A percentile compares a stretch with the other conserved stretches of the same genome.
phyloP scores from a whole-genome alignment of 495 filamentous ascomycete species.

The Hypoxylon fuscum region DNA sequence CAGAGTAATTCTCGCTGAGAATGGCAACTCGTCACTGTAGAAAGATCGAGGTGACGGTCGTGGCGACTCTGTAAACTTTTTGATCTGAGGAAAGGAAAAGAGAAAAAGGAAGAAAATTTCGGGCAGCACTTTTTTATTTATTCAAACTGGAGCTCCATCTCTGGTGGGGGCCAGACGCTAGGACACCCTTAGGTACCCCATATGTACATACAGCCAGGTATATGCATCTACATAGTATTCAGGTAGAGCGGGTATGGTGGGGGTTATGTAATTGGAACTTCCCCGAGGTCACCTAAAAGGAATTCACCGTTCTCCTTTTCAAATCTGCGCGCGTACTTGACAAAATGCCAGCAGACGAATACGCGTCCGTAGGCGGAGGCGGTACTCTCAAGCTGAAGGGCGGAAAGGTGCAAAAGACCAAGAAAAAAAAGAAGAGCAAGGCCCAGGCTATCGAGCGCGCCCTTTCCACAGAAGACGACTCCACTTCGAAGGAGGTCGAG shows the following conservation, averaged over 20 bases:
- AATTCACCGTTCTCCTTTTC: neutral
- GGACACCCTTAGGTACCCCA: neutral
- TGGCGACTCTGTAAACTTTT: slow-evolving; percentile 64
- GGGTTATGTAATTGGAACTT: neutral
- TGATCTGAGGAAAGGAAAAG: slow-evolving; percentile 58
- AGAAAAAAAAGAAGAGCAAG: slow-evolving; percentile 67
- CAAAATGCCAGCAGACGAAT: slow-evolving; percentile 72
- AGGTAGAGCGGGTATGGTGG: no score
- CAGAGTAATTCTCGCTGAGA: slow-evolving; percentile 56
- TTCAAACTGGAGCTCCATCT: slow-evolving; percentile 8
- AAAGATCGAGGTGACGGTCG: slow-evolving; percentile 57
- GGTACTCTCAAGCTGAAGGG: slow-evolving; percentile 86
- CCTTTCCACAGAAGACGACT: slow-evolving; percentile 39
- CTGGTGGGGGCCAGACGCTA: no score
- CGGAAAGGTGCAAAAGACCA: slow-evolving; percentile 66
- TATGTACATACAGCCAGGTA: no score
- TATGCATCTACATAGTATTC: neutral
- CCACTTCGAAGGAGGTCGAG: slow-evolving; percentile 18
- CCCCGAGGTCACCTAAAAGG: no score
- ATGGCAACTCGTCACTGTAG: slow-evolving; percentile 63
- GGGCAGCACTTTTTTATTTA: slow-evolving; percentile 7
- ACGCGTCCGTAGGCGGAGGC: slow-evolving; percentile 67
- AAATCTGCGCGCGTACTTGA: neutral
- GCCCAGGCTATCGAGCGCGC: slow-evolving; percentile 47
- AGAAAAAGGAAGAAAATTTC: slow-evolving; percentile 29